Evolutionary conservation across 2,329 filamentous ascomycete genomes (phyloP), one percentile per base, ranked within the genome.

Genomic region (Harringtonia aguacate): DNA sequence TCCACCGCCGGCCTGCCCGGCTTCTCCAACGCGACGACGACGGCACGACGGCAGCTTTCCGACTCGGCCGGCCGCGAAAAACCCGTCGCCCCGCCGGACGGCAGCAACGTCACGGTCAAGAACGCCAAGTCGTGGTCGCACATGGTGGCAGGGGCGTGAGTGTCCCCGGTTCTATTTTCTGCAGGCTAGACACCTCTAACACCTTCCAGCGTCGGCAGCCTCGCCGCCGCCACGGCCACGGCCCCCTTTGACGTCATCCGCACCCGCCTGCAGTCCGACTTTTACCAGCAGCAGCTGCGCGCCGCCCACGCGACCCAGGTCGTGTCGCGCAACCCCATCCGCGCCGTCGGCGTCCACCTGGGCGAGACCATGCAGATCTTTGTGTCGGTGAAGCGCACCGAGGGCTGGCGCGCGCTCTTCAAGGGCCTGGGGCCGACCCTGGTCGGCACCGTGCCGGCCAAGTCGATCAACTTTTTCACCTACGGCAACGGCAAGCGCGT

Each of bases 171-270:
- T n/a, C n/a, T n/a, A n/a, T 42, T 21, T 28, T 15, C 13, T 42
- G 27, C 21, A 10, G n/a, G 22, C 20, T 24, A 20, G 14, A 18
- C 22, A 24, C 46, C 36, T 46, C 34, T 20, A 13, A 35, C 24
- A 3, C 20, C 27, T n/a, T n/a, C 29, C 52, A 94, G 89, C 35
- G 66, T 86, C 42, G 89, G 89, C 54, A 89, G 89, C 53, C 94
- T 95, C 81, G 88, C 86, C 17, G 83, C 90, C 12, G 86, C 90
- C 21, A 81, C 85, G n/a, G 66, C 95, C n/a, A 95, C 90, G 2
- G 88, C 87, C 9, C 90, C 90, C 20, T 82, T 97, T 47, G 90
- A 95, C 58, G 89, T 95, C 28, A 75, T 97, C 41, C 94, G 94
- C 63, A 97, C 90, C 12, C 80, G 90, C 30, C 72, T 97, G 4